phyloP scores from a whole-genome alignment of 2,329 filamentous ascomycete genomes.

The Aspergillus fructus region DNA sequence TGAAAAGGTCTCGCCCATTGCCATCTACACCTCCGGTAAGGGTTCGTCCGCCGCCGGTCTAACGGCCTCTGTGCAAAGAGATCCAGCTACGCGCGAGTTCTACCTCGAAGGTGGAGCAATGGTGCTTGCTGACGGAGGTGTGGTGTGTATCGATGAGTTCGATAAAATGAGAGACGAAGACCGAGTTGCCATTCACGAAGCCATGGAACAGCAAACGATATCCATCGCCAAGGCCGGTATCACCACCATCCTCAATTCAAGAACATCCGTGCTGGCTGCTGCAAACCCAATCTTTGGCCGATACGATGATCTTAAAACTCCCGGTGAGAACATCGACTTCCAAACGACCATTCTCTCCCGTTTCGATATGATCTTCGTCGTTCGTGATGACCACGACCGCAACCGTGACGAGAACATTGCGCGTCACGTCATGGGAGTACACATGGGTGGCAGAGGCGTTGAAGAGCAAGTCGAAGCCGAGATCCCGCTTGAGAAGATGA shows the following conservation, averaged over 20 bases:
- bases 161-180: slow-evolving; percentile 99
- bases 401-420: slow-evolving; percentile 90
- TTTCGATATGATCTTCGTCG: slow-evolving; percentile 99
- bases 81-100: slow-evolving; percentile 89
- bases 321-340: slow-evolving; percentile 98
- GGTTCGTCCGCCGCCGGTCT: slow-evolving; percentile 96
- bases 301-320: slow-evolving; percentile 96
- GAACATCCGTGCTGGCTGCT: slow-evolving; percentile 91
- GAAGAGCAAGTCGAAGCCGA: slow-evolving; percentile 84
- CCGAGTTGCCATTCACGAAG: slow-evolving; percentile 96
- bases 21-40: slow-evolving; percentile 98
- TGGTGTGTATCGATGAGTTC: slow-evolving; percentile 98
- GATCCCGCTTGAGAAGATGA: slow-evolving; percentile 94
- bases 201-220: slow-evolving; percentile 99
- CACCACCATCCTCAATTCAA: slow-evolving; percentile 93
- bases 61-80: slow-evolving; percentile 93
- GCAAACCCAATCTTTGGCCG: slow-evolving; percentile 97
- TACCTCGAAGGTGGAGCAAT: slow-evolving; percentile 98
- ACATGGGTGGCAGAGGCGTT: slow-evolving; percentile 83
- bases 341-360: slow-evolving; percentile 96
- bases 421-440: slow-evolving; percentile 94
- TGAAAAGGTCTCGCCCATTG: slow-evolving; percentile 91
- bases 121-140: slow-evolving; percentile 94
- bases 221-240: slow-evolving; percentile 98
- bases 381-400: slow-evolving; percentile 89